Conservation (phyloP, 805 yeast genomes). For the Candida schatavii region DNA sequence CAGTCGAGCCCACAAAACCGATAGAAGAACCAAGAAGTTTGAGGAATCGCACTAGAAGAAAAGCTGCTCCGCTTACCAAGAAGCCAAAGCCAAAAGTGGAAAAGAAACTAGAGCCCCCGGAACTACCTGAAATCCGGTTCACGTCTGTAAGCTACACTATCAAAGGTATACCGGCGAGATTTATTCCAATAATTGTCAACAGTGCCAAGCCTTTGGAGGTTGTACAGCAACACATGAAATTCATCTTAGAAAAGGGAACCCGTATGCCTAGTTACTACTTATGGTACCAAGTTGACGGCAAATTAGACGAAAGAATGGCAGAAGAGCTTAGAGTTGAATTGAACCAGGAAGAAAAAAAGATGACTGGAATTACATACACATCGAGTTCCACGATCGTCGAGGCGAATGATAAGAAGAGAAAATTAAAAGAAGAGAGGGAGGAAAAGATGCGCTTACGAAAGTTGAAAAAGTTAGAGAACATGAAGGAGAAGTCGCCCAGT, state of each 20-base stretch:
- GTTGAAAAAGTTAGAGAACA: slow-evolving; percentile 7
- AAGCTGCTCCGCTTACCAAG: slow-evolving; percentile 11
- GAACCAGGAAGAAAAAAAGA: slow-evolving; percentile 50
- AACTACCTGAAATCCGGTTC: slow-evolving; percentile 44
- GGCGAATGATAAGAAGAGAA: slow-evolving; percentile 29
- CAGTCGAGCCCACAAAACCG: slow-evolving; percentile 6
- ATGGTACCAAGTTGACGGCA: slow-evolving; percentile 84
- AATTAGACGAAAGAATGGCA: slow-evolving; percentile 62
- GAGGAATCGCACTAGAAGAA: slow-evolving; percentile 13
- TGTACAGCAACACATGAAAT: slow-evolving; percentile 61
- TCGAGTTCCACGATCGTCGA: slow-evolving; percentile 12
- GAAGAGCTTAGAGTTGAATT: slow-evolving; percentile 61
- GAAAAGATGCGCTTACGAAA: slow-evolving; percentile 15
- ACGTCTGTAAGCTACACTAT: slow-evolving; percentile 69
- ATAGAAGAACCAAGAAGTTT: slow-evolving; percentile 6
- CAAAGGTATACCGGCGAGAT: slow-evolving; percentile 61
- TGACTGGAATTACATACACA: slow-evolving; percentile 30
- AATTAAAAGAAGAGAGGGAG: slow-evolving; percentile 25
- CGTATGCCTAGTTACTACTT: slow-evolving; percentile 60
- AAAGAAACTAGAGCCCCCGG: slow-evolving; percentile 28
- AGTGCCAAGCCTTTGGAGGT: slow-evolving; percentile 58
- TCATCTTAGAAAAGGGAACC: slow-evolving; percentile 56
- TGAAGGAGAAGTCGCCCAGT: not conserved
- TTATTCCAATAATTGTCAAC: slow-evolving; percentile 60
- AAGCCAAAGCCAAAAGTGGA: slow-evolving; percentile 9